Base-by-base conservation (phyloP, 768 basidiomycete genomes). In the Suillus americanus region DNA sequence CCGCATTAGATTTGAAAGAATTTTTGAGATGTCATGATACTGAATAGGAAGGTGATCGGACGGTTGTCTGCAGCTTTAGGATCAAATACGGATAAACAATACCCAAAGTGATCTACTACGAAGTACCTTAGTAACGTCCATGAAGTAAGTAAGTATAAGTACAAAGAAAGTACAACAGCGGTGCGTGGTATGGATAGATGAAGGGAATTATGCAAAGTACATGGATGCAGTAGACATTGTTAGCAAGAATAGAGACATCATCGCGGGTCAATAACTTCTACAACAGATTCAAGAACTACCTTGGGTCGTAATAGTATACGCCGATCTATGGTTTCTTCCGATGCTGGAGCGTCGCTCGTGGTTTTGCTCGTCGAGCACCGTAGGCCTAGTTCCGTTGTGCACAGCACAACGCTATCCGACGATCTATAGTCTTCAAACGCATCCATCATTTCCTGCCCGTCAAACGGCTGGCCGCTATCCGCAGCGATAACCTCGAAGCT, bases 241-340 rank as follows among this genome's bases (percentile, higher is more conserved):
- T n/a, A 53, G 23, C 50, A 63, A 53, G 46, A 57, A 13, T n/a
- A 18, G 41, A 50, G 46, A 46, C 5, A 30, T 64, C 56, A 77
- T 30, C 73, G 76, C 57, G 75, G 78, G 59, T 81, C 80, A 54
- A 84, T 75, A 68, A 83, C 78, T 56, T 85, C 80, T 66, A 83
- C 77, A 14, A 90, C 88, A n/a, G 86, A 87, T 71, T 92, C 90
- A 63, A 92, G 75, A 46, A 92, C 85, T 3, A 92, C 89, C 73
- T 90, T 92, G n/a, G 91, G 90, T 71, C 81, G 81, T 64, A 92
- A 77, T 59, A 92, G 75, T 61, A 87, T 74, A 69, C 87, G 82
- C 66, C 82, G 81, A 60, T 91, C 90, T 50, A 86, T 73, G 30
- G 69, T 73, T 40, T 80, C 82, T 37, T 80, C 83, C 8, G 75